phyloP scores from a whole-genome alignment of 2,329 filamentous ascomycete species.

The Aspergillus eucalypticola region DNA sequence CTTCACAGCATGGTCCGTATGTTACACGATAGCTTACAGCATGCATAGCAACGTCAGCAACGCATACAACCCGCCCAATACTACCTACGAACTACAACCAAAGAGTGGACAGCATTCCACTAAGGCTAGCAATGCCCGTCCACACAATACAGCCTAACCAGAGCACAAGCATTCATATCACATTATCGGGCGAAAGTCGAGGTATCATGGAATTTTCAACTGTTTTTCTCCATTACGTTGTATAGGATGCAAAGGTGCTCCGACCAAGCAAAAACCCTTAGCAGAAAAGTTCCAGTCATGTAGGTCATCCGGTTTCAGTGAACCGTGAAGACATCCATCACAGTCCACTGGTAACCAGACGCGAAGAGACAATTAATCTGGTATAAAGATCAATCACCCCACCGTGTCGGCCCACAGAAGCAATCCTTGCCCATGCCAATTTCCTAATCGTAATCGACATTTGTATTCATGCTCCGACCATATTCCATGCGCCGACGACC shows the following conservation, averaged over 20 bases:
- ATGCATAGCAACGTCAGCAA: background rate
- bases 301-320: conserved; percentile 32
- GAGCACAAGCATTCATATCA: background rate
- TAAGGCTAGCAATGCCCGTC: background rate
- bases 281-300: conserved; percentile 29
- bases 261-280: conserved; percentile 29
- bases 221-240: conserved; percentile 42
- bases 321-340: conserved; percentile 19
- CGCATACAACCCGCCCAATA: background rate
- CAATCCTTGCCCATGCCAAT: conserved; percentile 27
- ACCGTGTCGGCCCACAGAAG: conserved; percentile 36
- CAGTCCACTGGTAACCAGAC: conserved; percentile 26
- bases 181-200: conserved; percentile 6
- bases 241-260: conserved; percentile 31
- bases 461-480: conserved; percentile 31
- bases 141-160: background rate
- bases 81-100: conserved; percentile 1
- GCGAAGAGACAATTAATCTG: conserved; percentile 29
- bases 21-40: background rate
- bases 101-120: background rate
- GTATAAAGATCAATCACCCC: conserved; percentile 16
- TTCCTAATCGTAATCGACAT: conserved; percentile 25
- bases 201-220: conserved; percentile 35
- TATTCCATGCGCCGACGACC: conserved; percentile 2
- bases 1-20: background rate